Conservation (phyloP, 495 filamentous ascomycete species). For the Trichoderma gamsii region DNA sequence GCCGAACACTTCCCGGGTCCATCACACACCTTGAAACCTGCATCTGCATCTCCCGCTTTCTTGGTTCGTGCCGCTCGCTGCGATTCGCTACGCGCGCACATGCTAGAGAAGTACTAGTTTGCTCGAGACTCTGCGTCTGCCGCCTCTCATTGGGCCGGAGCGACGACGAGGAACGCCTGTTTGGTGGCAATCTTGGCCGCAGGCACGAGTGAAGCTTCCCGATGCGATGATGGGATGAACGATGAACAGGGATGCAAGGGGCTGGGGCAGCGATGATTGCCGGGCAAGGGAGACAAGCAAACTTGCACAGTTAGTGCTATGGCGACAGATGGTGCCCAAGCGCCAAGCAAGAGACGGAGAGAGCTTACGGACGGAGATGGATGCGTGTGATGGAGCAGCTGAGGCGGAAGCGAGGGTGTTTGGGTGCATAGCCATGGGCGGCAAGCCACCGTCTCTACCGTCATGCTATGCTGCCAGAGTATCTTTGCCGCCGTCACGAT, state of each 20-base stretch:
- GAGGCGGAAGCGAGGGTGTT: too few relatives aligned
- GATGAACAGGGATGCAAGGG: conserved; percentile 1
- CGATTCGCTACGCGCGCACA: conserved; percentile 5
- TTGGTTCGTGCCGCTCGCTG: neutral
- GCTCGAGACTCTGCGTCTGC: neutral
- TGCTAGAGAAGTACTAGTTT: neutral
- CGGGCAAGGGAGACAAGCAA: neutral
- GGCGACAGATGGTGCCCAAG: neutral
- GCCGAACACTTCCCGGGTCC: neutral
- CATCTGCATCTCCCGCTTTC: neutral
- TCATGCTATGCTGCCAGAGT: neutral
- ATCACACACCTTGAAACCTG: conserved; percentile 9
- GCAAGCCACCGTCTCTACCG: neutral
- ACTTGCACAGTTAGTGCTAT: neutral
- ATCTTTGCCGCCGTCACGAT: conserved; percentile 6
- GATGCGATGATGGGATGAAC: conserved; percentile 3
- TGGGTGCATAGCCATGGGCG: too few relatives aligned
- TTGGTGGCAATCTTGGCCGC: neutral
- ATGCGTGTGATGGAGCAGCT: too few relatives aligned
- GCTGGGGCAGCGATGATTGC: neutral
- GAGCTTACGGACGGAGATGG: too few relatives aligned
- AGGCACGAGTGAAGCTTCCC: neutral
- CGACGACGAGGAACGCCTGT: neutral
- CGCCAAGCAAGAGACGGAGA: neutral
- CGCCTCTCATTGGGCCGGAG: neutral